Percentiles rank a stretch among this genome's conserved stretches.
These are phyloP conservation scores for Conoideocrella luteorostrata DNA, from an alignment of 2,329 filamentous ascomycete species.

Conservation along the genomic window DNA sequence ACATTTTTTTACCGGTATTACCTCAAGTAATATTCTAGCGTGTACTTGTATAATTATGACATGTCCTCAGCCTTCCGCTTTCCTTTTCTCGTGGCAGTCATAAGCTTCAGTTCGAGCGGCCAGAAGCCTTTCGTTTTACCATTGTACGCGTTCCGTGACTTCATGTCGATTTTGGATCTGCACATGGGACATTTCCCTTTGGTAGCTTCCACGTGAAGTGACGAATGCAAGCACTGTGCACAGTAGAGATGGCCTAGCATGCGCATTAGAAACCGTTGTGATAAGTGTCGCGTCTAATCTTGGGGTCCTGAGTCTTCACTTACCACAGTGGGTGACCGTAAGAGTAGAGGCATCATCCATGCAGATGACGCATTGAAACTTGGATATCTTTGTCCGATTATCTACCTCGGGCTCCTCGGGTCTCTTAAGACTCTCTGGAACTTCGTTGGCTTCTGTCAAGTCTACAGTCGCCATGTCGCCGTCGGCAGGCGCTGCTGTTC, in stretches of 20 bases:
- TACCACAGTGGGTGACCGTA: conserved; percentile 63
- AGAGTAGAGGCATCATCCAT: conserved; percentile 55
- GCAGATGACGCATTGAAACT: conserved; percentile 61
- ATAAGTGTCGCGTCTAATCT: too few relatives aligned
- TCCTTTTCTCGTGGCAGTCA: conserved; percentile 49
- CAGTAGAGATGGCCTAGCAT: conserved; percentile 56
- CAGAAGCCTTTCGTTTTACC: conserved; percentile 47
- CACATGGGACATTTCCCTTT: conserved; percentile 59
- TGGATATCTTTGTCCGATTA: conserved; percentile 44
- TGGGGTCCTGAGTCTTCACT: too few relatives aligned
- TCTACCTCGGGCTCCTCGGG: conserved; percentile 32
- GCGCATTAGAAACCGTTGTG: too few relatives aligned
- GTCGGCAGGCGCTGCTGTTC: conserved; percentile 5
- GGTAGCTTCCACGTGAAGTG: conserved; percentile 49
- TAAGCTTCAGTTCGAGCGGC: conserved; percentile 56
- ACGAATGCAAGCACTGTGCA: conserved; percentile 54
- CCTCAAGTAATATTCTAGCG: too few relatives aligned
- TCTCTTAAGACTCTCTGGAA: conserved; percentile 36
- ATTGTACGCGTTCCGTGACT: conserved; percentile 32
- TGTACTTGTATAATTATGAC: conserved; percentile 15
- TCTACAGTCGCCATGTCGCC: conserved; percentile 26
- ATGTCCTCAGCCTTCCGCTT: conserved; percentile 29
- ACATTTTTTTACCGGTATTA: too few relatives aligned
- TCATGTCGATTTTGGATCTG: conserved; percentile 50
- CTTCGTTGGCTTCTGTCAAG: conserved; percentile 34